Base-by-base conservation (phyloP, 805 yeast species). In the Sporopachydermia lactativora region DNA sequence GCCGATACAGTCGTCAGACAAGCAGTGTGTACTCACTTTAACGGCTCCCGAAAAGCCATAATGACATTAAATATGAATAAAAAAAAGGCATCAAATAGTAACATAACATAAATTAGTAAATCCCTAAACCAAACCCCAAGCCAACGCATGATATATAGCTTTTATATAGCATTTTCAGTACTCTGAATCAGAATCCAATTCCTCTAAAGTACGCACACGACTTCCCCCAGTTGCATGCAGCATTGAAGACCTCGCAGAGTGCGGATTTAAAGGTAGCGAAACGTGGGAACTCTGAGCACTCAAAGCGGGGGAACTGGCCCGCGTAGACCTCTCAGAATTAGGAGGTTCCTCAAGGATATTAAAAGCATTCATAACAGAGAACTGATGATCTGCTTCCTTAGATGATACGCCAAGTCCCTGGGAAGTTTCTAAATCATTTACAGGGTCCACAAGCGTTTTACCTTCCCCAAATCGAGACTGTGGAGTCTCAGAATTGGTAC, bases 151-250 rank as follows among this genome's bases (percentile, higher is more conserved):
- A n/a, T n/a, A n/a, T n/a, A n/a, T n/a, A n/a, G n/a, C n/a, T n/a
- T n/a, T n/a, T n/a, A n/a, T n/a, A n/a, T n/a, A n/a, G n/a, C n/a
- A n/a, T n/a, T 24, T 24, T n/a, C n/a, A 24, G 31, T 24, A 24
- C n/a, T 24, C 31, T n/a, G 31, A 24, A 24, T 24, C 31, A 24
- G 31, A 24, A n/a, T 24, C 31, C 31, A 24, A n/a, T 24, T 24
- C 31, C n/a, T 24, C 31, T n/a, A 24, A 24, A n/a, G 31, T 24
- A 8, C 31, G 8, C 8, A 24, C 31, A 8, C 31, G 8, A 24
- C 31, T 24, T 8, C 31, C 31, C 8, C 31, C n/a, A n/a, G n/a
- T 8, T 24, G 13, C 31, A 8, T 24, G 31, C n/a, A n/a, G n/a
- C 31, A n/a, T 24, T 8, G 31, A 24, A n/a, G 13, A 8, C n/a